Percentiles rank a stretch among this genome's conserved stretches.
Evolutionary conservation across 805 yeast genomes (phyloP).

Genomic region (Candida saitoana): DNA sequence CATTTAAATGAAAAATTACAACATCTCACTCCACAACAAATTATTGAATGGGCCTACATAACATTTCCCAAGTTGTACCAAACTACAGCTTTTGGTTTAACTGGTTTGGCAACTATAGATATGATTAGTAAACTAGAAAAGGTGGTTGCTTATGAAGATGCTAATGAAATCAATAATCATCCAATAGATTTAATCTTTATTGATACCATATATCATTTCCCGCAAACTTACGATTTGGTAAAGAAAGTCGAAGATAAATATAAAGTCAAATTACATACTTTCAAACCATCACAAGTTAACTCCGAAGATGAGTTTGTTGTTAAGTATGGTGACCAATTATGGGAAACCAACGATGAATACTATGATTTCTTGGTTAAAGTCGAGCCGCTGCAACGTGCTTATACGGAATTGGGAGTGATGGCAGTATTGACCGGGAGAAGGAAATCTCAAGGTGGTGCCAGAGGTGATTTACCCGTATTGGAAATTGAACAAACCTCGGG

Average conservation of each 20-base stretch:
- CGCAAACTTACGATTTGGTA: constrained; percentile 82
- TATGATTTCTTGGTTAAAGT: constrained; percentile 89
- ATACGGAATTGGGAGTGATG: constrained; percentile 61
- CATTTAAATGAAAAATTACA: constrained; percentile 63
- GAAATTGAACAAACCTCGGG: constrained; percentile 71
- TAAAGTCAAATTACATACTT: constrained; percentile 55
- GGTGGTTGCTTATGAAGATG: constrained; percentile 6
- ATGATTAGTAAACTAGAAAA: constrained; percentile 57
- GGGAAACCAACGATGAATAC: constrained; percentile 77
- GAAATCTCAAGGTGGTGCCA: constrained; percentile 82
- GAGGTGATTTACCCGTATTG: constrained; percentile 66
- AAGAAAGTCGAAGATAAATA: constrained; percentile 55
- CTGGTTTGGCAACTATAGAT: constrained; percentile 86
- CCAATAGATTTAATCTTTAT: constrained; percentile 76
- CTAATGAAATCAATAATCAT: constrained; percentile 10
- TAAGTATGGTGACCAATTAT: constrained; percentile 69
- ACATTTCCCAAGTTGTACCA: constrained; percentile 82
- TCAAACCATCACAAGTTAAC: constrained; percentile 55
- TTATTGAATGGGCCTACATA: constrained; percentile 75
- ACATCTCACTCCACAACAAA: constrained; percentile 61
- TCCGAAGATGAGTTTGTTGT: constrained; percentile 60
- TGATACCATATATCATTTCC: constrained; percentile 90
- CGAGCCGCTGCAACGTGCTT: constrained; percentile 87
- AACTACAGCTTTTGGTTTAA: constrained; percentile 92
- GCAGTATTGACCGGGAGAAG: constrained; percentile 93